These are phyloP conservation scores for Blastobotrys persicus DNA, from an alignment of 1,139 yeast genomes.

Conservation along the genomic window DNA sequence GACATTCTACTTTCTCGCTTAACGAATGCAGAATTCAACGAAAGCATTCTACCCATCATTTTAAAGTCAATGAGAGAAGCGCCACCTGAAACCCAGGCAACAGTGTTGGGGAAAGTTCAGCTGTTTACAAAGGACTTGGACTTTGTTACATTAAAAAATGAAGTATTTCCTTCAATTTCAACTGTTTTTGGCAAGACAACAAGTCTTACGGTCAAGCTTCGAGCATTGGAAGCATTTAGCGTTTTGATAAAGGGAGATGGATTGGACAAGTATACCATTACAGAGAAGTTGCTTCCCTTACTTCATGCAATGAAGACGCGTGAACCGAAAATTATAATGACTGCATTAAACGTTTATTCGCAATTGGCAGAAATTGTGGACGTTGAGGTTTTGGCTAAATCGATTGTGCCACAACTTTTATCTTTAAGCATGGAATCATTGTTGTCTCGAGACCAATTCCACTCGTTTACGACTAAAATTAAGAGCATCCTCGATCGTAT, in stretches of 20 bases:
- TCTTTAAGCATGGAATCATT: constrained; percentile 47
- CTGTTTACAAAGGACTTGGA: constrained; percentile 53
- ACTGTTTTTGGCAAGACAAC: constrained; percentile 80
- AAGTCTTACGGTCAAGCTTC: constrained; percentile 69
- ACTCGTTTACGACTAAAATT: constrained; percentile 33
- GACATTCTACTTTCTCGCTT: constrained; percentile 52
- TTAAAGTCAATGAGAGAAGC: constrained; percentile 34
- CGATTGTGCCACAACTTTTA: constrained; percentile 51
- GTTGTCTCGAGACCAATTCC: constrained; percentile 44
- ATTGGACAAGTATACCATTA: constrained; percentile 68
- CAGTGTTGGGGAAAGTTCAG: constrained; percentile 48
- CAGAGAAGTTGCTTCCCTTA: constrained; percentile 75
- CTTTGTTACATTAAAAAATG: constrained; percentile 70
- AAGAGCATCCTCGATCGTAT: constrained; percentile 27
- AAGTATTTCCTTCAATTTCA: constrained; percentile 68
- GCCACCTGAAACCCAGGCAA: constrained; percentile 53
- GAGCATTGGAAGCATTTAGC: constrained; percentile 64
- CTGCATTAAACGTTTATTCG: constrained; percentile 54
- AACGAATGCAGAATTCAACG: constrained; percentile 43
- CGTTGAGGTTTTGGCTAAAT: constrained; percentile 45
- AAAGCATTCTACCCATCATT: constrained; percentile 39
- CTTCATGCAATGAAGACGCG: constrained; percentile 72
- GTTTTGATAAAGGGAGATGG: constrained; percentile 47
- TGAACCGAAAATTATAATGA: constrained; percentile 62
- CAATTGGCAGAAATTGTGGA: constrained; percentile 39